Percentiles rank a stretch among this genome's conserved stretches.
Evolutionary conservation across 305 asterid genomes (phyloP).

Genomic region (Solanum hybrid): DNA sequence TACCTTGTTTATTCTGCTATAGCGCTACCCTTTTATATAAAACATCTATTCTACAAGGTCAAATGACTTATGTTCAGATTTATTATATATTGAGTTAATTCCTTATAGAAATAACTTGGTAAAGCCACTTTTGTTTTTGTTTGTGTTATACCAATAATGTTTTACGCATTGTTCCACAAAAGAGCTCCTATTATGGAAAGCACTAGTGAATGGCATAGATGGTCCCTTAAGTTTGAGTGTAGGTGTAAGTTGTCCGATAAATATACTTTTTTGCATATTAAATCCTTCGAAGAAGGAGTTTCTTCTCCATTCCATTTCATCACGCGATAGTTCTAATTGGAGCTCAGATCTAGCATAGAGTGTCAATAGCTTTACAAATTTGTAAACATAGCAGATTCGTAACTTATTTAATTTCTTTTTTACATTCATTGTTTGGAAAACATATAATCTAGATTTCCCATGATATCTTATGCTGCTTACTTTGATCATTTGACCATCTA

Average conservation of each 20-base stretch:
- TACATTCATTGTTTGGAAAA: background rate
- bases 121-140: background rate
- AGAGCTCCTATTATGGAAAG: background rate
- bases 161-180: background rate
- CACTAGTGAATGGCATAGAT: background rate
- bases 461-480: background rate
- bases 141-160: background rate
- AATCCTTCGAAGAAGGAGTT: background rate
- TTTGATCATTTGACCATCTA: background rate
- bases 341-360: background rate
- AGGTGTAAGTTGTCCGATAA: background rate
- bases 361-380: background rate
- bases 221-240: background rate
- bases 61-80: background rate
- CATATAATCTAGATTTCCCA: background rate
- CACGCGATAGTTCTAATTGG: background rate
- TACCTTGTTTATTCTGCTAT: conserved; percentile 8
- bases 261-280: background rate
- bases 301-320: background rate
- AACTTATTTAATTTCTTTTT: background rate
- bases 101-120: background rate
- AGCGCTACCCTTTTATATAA: background rate
- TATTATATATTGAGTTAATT: background rate
- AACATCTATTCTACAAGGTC: background rate
- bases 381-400: background rate